These are phyloP conservation scores for Neltuma alba DNA, from an alignment of 306 rosid species.

Conservation along the genomic window DNA sequence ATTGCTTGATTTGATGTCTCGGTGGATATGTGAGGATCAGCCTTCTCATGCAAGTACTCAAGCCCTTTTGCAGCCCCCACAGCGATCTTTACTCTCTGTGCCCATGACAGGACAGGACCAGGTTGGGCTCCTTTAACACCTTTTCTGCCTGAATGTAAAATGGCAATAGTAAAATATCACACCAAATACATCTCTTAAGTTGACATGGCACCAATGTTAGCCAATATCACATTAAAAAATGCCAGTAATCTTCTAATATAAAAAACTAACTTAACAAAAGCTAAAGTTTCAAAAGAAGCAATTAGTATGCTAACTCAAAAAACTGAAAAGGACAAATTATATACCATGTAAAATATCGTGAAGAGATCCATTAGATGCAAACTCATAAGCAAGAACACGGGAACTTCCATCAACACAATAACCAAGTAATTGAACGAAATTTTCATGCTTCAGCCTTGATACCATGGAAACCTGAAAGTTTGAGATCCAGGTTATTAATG, in stretches of 20 bases:
- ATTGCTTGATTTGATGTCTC: conserved; percentile 93
- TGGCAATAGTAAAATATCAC: conserved; percentile 9
- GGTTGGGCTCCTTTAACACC: conserved; percentile 96
- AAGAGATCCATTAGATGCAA: conserved; percentile 93
- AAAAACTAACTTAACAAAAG: not conserved
- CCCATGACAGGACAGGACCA: conserved; percentile 92
- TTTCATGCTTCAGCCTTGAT: conserved; percentile 82
- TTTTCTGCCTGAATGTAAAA: conserved; percentile 70
- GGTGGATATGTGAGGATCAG: conserved; percentile 78
- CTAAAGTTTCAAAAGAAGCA: not conserved
- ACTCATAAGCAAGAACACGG: conserved; percentile 83
- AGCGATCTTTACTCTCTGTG: conserved; percentile 89
- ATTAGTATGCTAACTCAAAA: conserved; percentile 7
- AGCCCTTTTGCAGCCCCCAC: conserved; percentile 96
- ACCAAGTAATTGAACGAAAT: conserved; percentile 83
- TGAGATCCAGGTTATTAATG: conserved; percentile 21
- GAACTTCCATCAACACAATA: conserved; percentile 81
- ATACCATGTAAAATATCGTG: conserved; percentile 93
- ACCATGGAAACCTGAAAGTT: conserved; percentile 83
- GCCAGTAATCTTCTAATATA: not conserved
- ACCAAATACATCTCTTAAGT: conserved; percentile 15
- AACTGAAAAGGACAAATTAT: conserved; percentile 17
- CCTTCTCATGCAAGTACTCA: conserved; percentile 84
- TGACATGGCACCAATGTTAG: conserved; percentile 1
- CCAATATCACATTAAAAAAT: not conserved